Conservation (phyloP, 1,284 basidiomycete species). For the Neonothopanus nambi region DNA sequence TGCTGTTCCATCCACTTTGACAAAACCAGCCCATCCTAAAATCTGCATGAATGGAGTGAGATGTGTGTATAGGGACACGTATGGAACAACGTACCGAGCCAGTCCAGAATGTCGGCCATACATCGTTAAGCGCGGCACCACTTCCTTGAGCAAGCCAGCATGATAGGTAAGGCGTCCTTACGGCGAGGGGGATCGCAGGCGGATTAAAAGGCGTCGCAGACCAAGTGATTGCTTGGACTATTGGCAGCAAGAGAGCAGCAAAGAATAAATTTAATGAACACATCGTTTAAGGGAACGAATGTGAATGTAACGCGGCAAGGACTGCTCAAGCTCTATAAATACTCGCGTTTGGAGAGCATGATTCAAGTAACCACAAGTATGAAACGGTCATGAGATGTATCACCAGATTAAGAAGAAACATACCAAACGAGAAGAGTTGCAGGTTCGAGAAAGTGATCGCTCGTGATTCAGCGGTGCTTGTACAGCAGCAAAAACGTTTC, state of each 20-base stretch:
- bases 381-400: too few relatives aligned
- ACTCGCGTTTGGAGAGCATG: too few relatives aligned
- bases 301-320: neutral
- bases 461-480: too few relatives aligned
- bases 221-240: conserved; percentile 40
- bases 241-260: conserved; percentile 14
- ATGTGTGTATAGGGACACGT: neutral
- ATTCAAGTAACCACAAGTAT: too few relatives aligned
- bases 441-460: too few relatives aligned
- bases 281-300: neutral
- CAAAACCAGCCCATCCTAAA: conserved; percentile 67
- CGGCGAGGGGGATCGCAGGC: conserved; percentile 57
- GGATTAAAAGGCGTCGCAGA: conserved; percentile 60
- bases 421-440: too few relatives aligned
- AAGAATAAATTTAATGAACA: neutral
- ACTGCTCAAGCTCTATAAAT: neutral
- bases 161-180: conserved; percentile 64
- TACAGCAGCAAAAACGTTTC: too few relatives aligned
- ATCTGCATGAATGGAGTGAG: conserved; percentile 36
- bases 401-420: too few relatives aligned
- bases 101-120: conserved; percentile 70
- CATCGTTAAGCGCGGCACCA: conserved; percentile 56
- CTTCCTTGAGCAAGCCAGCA: conserved; percentile 59
- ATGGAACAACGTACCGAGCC: conserved; percentile 43
- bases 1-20: conserved; percentile 57